These are phyloP conservation scores for Poa annua DNA, from an alignment of 176 grass and related monocot genomes.

Conservation along the genomic window DNA sequence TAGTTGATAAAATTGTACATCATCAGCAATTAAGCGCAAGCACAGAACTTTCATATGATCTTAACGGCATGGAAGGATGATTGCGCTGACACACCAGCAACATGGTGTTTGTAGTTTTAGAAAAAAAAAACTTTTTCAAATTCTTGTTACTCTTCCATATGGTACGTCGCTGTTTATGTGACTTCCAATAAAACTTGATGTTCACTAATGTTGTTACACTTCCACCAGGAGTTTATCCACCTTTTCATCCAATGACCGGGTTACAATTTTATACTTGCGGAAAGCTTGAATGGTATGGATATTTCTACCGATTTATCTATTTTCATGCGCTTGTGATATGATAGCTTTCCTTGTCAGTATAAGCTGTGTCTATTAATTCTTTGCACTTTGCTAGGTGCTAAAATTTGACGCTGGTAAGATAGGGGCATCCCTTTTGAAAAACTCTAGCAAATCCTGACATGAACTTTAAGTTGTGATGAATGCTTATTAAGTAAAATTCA, in stretches of 20 bases:
- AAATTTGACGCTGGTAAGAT: slow-evolving; percentile 3
- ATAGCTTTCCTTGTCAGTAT: slow-evolving; percentile 31
- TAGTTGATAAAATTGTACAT: not conserved
- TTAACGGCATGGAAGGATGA: not conserved
- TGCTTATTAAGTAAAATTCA: slow-evolving; percentile 19
- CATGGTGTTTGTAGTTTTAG: not conserved
- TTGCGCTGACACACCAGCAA: not conserved
- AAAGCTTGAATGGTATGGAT: slow-evolving; percentile 85
- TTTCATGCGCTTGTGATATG: not conserved
- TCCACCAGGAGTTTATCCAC: slow-evolving; percentile 73
- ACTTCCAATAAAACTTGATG: not conserved
- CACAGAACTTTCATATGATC: not conserved
- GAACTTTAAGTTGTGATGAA: not conserved
- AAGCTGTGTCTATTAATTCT: slow-evolving; percentile 15
- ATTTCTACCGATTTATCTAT: slow-evolving; percentile 31
- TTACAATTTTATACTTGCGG: slow-evolving; percentile 85
- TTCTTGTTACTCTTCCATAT: slow-evolving; percentile 19
- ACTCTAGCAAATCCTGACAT: not conserved
- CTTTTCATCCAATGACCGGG: slow-evolving; percentile 85
- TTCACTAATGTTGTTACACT: slow-evolving; percentile 28
- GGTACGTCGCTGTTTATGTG: not conserved
- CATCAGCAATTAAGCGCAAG: not conserved
- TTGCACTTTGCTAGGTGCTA: not conserved
- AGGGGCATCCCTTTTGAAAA: slow-evolving; percentile 3
- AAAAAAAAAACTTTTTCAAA: not conserved